A percentile compares a stretch with the other conserved stretches of the same genome.
phyloP scores from a whole-genome alignment of 2,329 filamentous ascomycete species.

The Penicillium freii region DNA sequence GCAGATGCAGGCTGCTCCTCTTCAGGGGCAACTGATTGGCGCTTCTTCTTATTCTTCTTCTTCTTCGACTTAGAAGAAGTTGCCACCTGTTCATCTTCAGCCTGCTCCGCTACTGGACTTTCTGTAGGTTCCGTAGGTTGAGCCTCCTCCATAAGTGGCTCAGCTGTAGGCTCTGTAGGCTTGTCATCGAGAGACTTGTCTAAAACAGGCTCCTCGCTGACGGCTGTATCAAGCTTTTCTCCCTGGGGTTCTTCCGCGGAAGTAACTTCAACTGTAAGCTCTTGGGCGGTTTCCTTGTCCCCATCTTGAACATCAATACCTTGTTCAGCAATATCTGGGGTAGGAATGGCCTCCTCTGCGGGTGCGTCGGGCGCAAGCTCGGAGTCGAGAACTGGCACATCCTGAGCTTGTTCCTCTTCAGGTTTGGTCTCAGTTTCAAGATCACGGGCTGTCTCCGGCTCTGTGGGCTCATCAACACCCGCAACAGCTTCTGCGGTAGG shows the following conservation, averaged over 20 bases:
- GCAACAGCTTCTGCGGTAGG: background rate
- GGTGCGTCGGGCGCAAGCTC: background rate
- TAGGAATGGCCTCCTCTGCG: background rate
- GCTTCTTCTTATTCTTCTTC: slow-evolving; percentile 27
- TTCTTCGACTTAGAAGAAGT: slow-evolving; percentile 17
- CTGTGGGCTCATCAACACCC: background rate
- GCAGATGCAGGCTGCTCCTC: slow-evolving; percentile 1
- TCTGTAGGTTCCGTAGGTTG: background rate
- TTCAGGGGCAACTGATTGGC: slow-evolving; percentile 13
- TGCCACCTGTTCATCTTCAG: background rate
- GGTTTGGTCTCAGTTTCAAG: background rate
- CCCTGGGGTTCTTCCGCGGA: background rate
- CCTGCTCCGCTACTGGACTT: background rate
- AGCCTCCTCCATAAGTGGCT: background rate
- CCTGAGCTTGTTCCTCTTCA: background rate
- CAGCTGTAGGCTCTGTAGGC: background rate
- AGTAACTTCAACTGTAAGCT: background rate
- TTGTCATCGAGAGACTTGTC: slow-evolving; percentile 6
- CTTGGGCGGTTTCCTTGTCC: background rate
- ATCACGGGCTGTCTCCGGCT: background rate
- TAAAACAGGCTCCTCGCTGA: background rate
- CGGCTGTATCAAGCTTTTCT: background rate
- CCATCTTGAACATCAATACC: background rate
- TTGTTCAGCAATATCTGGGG: slow-evolving; percentile 4
- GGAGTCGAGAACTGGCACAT: background rate